A percentile compares a stretch with the other conserved stretches of the same genome.
Evolutionary conservation across 768 basidiomycete species (phyloP).

Genomic region (Royoungia palumana): DNA sequence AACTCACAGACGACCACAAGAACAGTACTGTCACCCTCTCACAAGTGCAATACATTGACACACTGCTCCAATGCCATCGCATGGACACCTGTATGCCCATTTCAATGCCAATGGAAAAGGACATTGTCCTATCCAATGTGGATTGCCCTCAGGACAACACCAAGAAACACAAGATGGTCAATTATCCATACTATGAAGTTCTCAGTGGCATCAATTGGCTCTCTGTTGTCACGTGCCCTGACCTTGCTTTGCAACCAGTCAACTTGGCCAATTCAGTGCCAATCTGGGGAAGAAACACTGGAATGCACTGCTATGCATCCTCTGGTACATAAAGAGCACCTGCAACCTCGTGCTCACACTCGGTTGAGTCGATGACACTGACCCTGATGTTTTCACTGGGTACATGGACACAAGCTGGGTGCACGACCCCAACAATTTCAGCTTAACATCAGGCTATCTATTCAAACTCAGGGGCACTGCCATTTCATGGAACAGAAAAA

Average conservation of each 20-base stretch:
- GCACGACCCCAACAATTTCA: no score
- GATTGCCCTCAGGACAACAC: neutral
- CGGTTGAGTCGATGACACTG: slow-evolving; percentile 1
- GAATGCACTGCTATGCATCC: slow-evolving; percentile 12
- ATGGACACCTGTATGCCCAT: no score
- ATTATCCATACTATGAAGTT: neutral
- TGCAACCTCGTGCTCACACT: neutral
- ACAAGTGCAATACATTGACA: no score
- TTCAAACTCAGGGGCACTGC: no score
- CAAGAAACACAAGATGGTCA: neutral
- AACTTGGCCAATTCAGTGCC: neutral
- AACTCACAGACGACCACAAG: no score
- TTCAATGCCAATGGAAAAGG: neutral
- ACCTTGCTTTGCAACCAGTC: neutral
- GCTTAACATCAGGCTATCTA: no score
- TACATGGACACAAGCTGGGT: no score
- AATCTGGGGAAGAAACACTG: slow-evolving; percentile 9
- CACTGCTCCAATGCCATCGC: no score
- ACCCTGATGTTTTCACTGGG: slow-evolving; percentile 25
- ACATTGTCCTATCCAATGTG: neutral
- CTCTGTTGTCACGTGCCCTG: neutral
- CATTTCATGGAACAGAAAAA: slow-evolving; percentile 30
- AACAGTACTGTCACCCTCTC: no score
- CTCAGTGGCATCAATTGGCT: slow-evolving; percentile 5
- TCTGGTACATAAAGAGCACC: slow-evolving; percentile 6